Conservation (phyloP, 495 filamentous ascomycete genomes). For the Tirmania nivea region DNA sequence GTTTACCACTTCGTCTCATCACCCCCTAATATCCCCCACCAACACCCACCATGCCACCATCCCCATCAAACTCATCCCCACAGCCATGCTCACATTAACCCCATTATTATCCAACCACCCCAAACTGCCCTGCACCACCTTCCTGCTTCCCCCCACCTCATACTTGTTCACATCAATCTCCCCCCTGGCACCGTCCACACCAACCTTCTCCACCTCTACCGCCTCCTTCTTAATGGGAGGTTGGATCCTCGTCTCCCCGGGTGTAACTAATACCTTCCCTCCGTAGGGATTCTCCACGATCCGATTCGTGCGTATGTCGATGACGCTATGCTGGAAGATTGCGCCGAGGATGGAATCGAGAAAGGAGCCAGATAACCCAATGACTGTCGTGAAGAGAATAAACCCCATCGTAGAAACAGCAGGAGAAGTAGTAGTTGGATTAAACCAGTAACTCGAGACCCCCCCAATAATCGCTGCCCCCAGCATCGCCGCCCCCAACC, state of each 20-base stretch:
- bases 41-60: slow-evolving; percentile 35
- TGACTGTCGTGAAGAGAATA: slow-evolving; percentile 24
- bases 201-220: background rate
- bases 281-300: slow-evolving; percentile 78
- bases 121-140: slow-evolving; percentile 43
- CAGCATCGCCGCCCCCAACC: slow-evolving; percentile 47
- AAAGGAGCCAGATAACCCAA: slow-evolving; percentile 36
- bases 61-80: slow-evolving; percentile 52
- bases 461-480: slow-evolving; percentile 53
- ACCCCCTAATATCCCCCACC: slow-evolving; percentile 4
- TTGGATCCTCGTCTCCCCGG: slow-evolving; percentile 11
- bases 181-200: slow-evolving; percentile 16
- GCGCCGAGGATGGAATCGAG: slow-evolving; percentile 76
- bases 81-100: slow-evolving; percentile 80
- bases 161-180: too few species aligned
- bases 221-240: slow-evolving; percentile 6
- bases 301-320: slow-evolving; percentile 62
- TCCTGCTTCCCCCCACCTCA: slow-evolving; percentile 11
- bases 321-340: slow-evolving; percentile 64
- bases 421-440: slow-evolving; percentile 18
- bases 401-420: slow-evolving; percentile 28
- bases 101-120: slow-evolving; percentile 82
- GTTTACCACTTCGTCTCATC: background rate
- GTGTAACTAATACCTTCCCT: slow-evolving; percentile 38
- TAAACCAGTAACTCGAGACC: slow-evolving; percentile 25